Evolutionary conservation across 2,329 filamentous ascomycete genomes (phyloP).

Genomic region (Arachnopeziza araneosa): DNA sequence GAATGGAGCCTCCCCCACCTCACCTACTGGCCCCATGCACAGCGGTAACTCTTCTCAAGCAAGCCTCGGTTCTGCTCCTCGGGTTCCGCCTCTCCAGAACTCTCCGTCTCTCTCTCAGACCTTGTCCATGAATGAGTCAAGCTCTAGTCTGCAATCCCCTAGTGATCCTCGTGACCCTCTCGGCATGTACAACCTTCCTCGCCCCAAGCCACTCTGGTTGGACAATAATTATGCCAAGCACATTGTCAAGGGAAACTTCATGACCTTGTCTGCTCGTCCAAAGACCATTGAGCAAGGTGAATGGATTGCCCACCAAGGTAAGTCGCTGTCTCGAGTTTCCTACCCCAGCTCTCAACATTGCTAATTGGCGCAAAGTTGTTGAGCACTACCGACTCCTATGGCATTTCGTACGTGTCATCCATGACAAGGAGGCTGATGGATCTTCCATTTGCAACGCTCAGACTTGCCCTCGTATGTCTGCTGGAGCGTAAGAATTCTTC

Average conservation of each 20-base stretch:
- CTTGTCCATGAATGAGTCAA: conserved; percentile 61
- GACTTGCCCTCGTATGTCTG: conserved; percentile 87
- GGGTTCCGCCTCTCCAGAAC: conserved; percentile 55
- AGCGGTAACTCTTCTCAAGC: conserved; percentile 28
- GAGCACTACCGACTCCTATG: conserved; percentile 87
- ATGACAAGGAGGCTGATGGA: conserved; percentile 76
- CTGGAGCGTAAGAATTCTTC: conserved; percentile 67
- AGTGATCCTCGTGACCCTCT: conserved; percentile 42
- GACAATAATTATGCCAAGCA: conserved; percentile 71
- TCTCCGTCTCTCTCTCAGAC: conserved; percentile 60
- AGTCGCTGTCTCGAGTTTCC: conserved; percentile 17
- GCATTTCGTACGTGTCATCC: conserved; percentile 83
- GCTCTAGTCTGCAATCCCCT: conserved; percentile 10
- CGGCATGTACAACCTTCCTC: conserved; percentile 57
- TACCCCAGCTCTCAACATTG: neutral
- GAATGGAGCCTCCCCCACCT: conserved; percentile 43
- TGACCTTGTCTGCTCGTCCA: conserved; percentile 88
- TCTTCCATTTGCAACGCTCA: conserved; percentile 76
- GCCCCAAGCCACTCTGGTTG: conserved; percentile 67
- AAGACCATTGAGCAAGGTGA: conserved; percentile 92
- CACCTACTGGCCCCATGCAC: conserved; percentile 40
- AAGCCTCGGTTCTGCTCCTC: conserved; percentile 41
- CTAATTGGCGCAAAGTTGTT: conserved; percentile 55
- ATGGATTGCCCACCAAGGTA: conserved; percentile 94
- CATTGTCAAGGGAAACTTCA: conserved; percentile 95